phyloP scores from a whole-genome alignment of 2,329 filamentous ascomycete species.

The Colletotrichum zoysiae region DNA sequence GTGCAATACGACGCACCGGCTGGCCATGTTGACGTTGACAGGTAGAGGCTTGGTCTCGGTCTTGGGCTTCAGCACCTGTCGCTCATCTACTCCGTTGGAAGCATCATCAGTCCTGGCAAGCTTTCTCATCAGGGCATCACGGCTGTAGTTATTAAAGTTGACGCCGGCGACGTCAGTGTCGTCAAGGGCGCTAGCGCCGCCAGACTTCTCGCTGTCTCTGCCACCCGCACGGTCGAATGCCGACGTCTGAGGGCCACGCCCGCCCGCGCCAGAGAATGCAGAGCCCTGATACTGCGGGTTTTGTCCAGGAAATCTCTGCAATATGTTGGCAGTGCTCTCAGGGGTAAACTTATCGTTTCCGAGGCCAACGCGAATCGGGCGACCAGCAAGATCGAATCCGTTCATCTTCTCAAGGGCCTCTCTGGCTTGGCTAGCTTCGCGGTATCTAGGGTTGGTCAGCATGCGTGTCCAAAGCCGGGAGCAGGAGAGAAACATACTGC shows the following conservation, averaged over 20 bases:
- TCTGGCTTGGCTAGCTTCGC: conserved; percentile 89
- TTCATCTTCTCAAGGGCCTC: conserved; percentile 99
- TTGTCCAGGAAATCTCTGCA: conserved; percentile 91
- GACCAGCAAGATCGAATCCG: conserved; percentile 96
- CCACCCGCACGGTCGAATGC: conserved; percentile 93
- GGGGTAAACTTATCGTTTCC: conserved; percentile 99
- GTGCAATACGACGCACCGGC: conserved; percentile 91
- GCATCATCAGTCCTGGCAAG: conserved; percentile 94
- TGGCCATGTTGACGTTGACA: conserved; percentile 90
- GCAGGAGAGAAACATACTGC: conserved; percentile 72
- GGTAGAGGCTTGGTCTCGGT: conserved; percentile 83
- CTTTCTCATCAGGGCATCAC: conserved; percentile 98
- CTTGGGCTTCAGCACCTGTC: conserved; percentile 81
- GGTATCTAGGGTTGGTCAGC: conserved; percentile 75
- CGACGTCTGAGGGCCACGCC: conserved; percentile 85
- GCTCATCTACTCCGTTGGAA: conserved; percentile 74
- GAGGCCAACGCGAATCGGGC: conserved; percentile 97
- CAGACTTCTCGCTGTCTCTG: conserved; percentile 89
- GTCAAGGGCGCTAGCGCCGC: conserved; percentile 93
- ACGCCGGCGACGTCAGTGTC: conserved; percentile 98
- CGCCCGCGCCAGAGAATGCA: conserved; percentile 89
- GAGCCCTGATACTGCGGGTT: conserved; percentile 87
- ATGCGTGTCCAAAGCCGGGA: neutral
- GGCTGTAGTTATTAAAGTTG: conserved; percentile 99
- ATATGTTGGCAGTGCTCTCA: conserved; percentile 91